A percentile compares a stretch with the other conserved stretches of the same genome.
These are phyloP conservation scores for Rhizopogon rudus DNA, from an alignment of 768 basidiomycete genomes.

Conservation along the genomic window DNA sequence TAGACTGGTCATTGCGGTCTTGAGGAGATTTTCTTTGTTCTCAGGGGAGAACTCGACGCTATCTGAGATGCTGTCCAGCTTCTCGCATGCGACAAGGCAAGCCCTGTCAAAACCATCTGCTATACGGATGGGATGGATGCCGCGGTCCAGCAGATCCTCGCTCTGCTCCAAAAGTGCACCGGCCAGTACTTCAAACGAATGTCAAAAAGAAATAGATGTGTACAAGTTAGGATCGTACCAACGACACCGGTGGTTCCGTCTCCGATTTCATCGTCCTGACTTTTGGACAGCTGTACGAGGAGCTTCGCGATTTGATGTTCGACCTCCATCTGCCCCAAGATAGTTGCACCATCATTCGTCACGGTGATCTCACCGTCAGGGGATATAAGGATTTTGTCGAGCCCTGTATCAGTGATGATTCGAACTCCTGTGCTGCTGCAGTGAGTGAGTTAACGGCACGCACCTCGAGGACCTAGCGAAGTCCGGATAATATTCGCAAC, in stretches of 20 bases:
- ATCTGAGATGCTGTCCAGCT: slow-evolving; percentile 90
- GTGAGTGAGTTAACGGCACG: slow-evolving; percentile 9
- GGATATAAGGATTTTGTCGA: slow-evolving; percentile 93
- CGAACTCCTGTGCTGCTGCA: background rate
- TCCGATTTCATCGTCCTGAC: slow-evolving; percentile 99
- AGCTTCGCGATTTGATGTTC: slow-evolving; percentile 99
- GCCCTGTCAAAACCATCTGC: slow-evolving; percentile 98
- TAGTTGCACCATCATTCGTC: slow-evolving; percentile 98
- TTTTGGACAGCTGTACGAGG: slow-evolving; percentile 92
- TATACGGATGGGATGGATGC: slow-evolving; percentile 97
- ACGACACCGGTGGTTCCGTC: slow-evolving; percentile 99
- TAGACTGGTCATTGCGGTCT: slow-evolving; percentile 92
- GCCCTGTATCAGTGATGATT: slow-evolving; percentile 44
- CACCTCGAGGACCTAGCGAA: slow-evolving; percentile 91
- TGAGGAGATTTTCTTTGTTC: slow-evolving; percentile 84
- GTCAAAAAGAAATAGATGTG: slow-evolving; percentile 2
- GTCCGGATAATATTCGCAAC: slow-evolving; percentile 95
- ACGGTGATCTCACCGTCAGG: slow-evolving; percentile 99
- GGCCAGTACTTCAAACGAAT: slow-evolving; percentile 71
- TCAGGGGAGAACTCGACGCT: slow-evolving; percentile 77
- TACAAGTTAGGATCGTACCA: slow-evolving; percentile 50
- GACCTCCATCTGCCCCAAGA: slow-evolving; percentile 97
- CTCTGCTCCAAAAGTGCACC: slow-evolving; percentile 95
- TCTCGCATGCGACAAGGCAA: slow-evolving; percentile 82
- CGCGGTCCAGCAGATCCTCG: slow-evolving; percentile 94